phyloP scores from a whole-genome alignment of 2,329 filamentous ascomycete species.

The Trichophyton simii region DNA sequence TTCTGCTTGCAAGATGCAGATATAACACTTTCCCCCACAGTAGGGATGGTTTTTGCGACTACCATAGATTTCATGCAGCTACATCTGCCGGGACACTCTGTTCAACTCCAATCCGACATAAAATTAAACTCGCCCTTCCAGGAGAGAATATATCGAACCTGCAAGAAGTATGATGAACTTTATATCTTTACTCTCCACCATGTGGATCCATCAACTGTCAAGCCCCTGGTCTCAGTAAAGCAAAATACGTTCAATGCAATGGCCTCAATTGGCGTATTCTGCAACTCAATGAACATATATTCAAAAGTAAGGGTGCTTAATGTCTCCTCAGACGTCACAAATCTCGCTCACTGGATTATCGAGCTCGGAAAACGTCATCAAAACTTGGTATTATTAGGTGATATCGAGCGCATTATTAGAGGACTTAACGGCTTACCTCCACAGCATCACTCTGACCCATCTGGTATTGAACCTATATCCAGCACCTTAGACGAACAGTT shows the following conservation, averaged over 20 bases:
- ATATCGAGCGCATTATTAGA: neutral
- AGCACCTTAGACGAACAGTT: neutral
- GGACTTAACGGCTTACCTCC: neutral
- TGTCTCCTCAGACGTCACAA: slow-evolving; percentile 22
- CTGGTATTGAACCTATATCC: neutral
- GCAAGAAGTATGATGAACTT: slow-evolving; percentile 53
- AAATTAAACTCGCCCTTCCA: slow-evolving; percentile 36
- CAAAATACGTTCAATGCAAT: slow-evolving; percentile 13
- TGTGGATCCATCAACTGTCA: neutral
- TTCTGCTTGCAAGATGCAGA: slow-evolving; percentile 40
- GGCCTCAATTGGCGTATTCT: slow-evolving; percentile 18
- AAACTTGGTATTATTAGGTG: slow-evolving; percentile 5
- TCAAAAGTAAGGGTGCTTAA: slow-evolving; percentile 6
- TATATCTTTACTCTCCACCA: slow-evolving; percentile 42
- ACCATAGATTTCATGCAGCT: slow-evolving; percentile 61
- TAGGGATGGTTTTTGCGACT: slow-evolving; percentile 58
- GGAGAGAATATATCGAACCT: slow-evolving; percentile 42
- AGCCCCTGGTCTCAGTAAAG: slow-evolving; percentile 16
- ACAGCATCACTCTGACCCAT: neutral
- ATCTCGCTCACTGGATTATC: slow-evolving; percentile 44
- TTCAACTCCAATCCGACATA: neutral
- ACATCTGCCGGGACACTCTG: slow-evolving; percentile 49
- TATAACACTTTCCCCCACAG: slow-evolving; percentile 55
- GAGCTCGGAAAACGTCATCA: slow-evolving; percentile 40
- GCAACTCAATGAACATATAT: slow-evolving; percentile 13